Percentiles rank a stretch among this genome's conserved stretches.
Conservation (phyloP, 345 rosid genomes). For the rapeseed (Brassica napus) region DNA sequence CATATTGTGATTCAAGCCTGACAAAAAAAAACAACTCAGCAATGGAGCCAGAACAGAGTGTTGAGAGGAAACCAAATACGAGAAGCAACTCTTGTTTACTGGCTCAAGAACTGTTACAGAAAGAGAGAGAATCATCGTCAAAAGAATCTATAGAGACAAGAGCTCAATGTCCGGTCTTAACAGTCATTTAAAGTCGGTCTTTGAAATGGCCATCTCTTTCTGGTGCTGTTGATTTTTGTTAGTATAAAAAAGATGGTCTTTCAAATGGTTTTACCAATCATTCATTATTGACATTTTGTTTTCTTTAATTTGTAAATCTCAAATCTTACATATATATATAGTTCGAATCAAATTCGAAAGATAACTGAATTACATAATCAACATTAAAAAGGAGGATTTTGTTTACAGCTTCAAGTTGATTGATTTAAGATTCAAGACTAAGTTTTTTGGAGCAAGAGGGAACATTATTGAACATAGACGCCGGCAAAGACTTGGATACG, state of each 20-base stretch:
- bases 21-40: conserved; percentile 18
- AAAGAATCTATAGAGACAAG: neutral
- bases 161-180: conserved; percentile 1
- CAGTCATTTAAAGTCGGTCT: neutral
- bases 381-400: conserved; percentile 20
- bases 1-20: conserved; percentile 93
- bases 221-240: conserved; percentile 4
- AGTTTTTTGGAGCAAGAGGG: conserved; percentile 56
- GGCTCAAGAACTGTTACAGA: neutral
- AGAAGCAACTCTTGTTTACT: neutral
- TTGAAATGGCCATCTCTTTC: conserved; percentile 40
- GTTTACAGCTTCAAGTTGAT: neutral
- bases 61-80: conserved; percentile 16
- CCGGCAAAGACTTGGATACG: conserved; percentile 64
- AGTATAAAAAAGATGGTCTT: neutral
- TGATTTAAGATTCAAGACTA: conserved; percentile 8
- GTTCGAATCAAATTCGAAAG: neutral
- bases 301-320: conserved; percentile 36
- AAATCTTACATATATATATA: too few species aligned
- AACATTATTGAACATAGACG: conserved; percentile 53
- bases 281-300: conserved; percentile 20
- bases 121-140: too few species aligned
- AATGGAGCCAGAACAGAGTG: neutral
- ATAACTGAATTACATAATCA: conserved; percentile 10
- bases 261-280: neutral